A percentile compares a stretch with the other conserved stretches of the same genome.
These are phyloP conservation scores for Fusarium xyrophilum DNA, from an alignment of 2,329 filamentous ascomycete genomes.

Conservation along the genomic window DNA sequence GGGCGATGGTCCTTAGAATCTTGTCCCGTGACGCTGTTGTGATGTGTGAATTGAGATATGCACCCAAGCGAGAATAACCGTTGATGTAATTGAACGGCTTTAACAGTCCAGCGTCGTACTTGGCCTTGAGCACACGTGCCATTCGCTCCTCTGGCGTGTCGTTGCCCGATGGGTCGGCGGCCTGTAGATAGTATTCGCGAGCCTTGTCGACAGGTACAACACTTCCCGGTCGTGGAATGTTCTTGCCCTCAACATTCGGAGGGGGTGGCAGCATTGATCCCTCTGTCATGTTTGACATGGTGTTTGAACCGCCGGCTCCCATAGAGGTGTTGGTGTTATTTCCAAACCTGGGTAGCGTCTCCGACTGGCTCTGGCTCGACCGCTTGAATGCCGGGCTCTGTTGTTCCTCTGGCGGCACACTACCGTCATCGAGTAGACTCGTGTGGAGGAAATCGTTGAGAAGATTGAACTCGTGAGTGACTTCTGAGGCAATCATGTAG, in stretches of 20 bases:
- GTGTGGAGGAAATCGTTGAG: conserved; percentile 96
- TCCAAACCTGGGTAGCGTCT: conserved; percentile 58
- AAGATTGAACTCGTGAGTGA: conserved; percentile 95
- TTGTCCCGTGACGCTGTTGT: conserved; percentile 83
- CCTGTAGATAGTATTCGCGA: conserved; percentile 95
- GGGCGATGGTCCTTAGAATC: conserved; percentile 88
- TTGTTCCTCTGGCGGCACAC: conserved; percentile 72
- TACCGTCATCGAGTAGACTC: conserved; percentile 84
- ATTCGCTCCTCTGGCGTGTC: conserved; percentile 91
- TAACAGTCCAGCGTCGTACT: conserved; percentile 92
- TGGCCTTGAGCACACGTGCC: conserved; percentile 91
- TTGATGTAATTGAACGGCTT: conserved; percentile 99
- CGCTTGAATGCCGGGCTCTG: conserved; percentile 55
- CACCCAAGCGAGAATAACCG: conserved; percentile 86
- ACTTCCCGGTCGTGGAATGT: conserved; percentile 67
- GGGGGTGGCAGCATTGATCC: conserved; percentile 58
- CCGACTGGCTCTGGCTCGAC: conserved; percentile 52
- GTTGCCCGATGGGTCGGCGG: conserved; percentile 88
- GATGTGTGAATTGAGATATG: conserved; percentile 91
- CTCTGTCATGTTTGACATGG: conserved; percentile 36
- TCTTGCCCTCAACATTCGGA: conserved; percentile 54
- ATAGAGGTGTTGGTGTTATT: conserved; percentile 46
- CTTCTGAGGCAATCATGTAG: conserved; percentile 92
- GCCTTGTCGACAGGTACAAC: conserved; percentile 73
- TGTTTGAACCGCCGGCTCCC: conserved; percentile 31